A percentile compares a stretch with the other conserved stretches of the same genome.
These are phyloP conservation scores for Aspergillus sp. DNA, from an alignment of 2,329 filamentous ascomycete genomes.

Conservation along the genomic window DNA sequence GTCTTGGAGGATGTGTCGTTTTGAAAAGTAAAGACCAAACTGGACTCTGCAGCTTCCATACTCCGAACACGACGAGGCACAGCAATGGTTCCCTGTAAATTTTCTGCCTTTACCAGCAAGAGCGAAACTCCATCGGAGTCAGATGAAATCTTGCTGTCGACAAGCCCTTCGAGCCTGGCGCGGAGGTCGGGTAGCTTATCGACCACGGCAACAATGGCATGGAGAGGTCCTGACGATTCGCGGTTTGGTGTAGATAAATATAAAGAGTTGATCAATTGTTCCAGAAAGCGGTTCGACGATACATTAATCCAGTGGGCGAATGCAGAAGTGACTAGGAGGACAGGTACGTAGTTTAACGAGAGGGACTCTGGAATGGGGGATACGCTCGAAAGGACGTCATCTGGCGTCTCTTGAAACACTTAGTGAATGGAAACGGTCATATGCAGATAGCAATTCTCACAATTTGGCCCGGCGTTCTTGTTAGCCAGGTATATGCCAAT, in stretches of 20 bases:
- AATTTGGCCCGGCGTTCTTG: constrained; percentile 31
- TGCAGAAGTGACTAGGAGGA: constrained; percentile 41
- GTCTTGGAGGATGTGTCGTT: not conserved
- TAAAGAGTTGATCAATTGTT: constrained; percentile 32
- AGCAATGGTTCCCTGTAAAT: constrained; percentile 34
- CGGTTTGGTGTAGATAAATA: constrained; percentile 19
- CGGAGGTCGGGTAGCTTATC: constrained; percentile 36
- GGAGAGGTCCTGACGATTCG: constrained; percentile 16
- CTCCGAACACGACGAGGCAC: constrained; percentile 31
- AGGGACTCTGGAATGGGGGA: constrained; percentile 22
- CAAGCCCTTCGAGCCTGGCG: not conserved
- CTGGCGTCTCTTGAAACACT: constrained; percentile 27
- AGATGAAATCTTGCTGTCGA: not conserved
- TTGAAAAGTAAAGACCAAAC: constrained; percentile 33
- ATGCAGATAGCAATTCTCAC: constrained; percentile 22
- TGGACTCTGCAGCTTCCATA: constrained; percentile 34
- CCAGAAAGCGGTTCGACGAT: constrained; percentile 32
- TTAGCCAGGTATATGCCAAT: constrained; percentile 38
- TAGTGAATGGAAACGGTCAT: constrained; percentile 3
- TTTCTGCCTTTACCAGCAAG: constrained; percentile 28
- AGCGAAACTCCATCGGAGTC: constrained; percentile 41
- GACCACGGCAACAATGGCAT: constrained; percentile 40
- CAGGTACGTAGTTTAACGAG: constrained; percentile 26
- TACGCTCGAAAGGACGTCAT: constrained; percentile 33
- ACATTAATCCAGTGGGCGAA: constrained; percentile 42